Base-by-base conservation (phyloP, 768 basidiomycete species). In the Fomitopsis serialis region DNA sequence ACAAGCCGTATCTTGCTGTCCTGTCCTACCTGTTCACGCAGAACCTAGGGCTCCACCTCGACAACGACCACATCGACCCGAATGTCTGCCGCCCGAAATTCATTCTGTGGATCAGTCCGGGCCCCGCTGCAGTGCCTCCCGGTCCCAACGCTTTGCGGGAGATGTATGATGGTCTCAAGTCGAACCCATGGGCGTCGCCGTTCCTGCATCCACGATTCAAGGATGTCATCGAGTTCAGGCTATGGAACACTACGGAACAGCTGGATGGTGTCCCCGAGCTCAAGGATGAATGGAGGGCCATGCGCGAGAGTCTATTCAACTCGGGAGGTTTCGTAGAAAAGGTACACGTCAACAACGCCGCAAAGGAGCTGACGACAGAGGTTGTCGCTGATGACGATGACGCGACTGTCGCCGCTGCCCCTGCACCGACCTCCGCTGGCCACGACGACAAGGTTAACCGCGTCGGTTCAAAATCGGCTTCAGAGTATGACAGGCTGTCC, bases 241-340 rank as follows among this genome's bases (percentile, higher is more conserved):
- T 98, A 59, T 99, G 96, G 96, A 98, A 98, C 67, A 98, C 96
- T 29, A 98, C 95, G 1, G 95, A 96, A 61, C 95, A 98, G 63
- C 75, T 98, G 45, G 96, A 98, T 61, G 89, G 89, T 34, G 76
- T 96, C 2, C 85, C 89, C 0, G 96, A 99, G 68, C 73, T 98
- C 42, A 85, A 84, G 61, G 81, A 91, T 47, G 91, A 95, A 65
- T 99, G 96, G 96, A 77, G 96, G 50, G 75, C 76, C 19, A 78
- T 88, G 63, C 74, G 79, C 56, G 79, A 81, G 21, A 84, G 85
- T 36, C 72, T 97, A 8, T 97, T 98, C 77, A 95, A 94, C 66
- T 92, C 89, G 2, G 89, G 84, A 5, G 92, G 91, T 22, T 78
- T 83, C 58, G 79, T 89, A 36, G 83, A 88, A 59, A 81, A 81